phyloP scores from a whole-genome alignment of 2,329 filamentous ascomycete species.

The Venturia carpophila region DNA sequence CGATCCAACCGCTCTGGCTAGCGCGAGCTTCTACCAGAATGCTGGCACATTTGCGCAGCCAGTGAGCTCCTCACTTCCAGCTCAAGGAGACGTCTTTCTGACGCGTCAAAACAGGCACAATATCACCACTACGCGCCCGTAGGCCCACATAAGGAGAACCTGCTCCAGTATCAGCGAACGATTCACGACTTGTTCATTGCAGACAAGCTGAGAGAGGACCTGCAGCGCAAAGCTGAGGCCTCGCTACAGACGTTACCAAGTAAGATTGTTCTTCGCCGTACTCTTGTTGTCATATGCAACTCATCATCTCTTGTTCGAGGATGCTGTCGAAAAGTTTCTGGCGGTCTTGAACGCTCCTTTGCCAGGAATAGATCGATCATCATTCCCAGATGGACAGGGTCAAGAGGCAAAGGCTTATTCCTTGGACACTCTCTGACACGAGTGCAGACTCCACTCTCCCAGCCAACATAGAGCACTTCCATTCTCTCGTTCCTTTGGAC shows the following conservation, averaged over 20 bases:
- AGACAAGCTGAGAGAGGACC: constrained; percentile 76
- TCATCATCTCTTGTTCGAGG: neutral
- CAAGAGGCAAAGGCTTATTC: neutral
- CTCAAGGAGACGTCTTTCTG: neutral
- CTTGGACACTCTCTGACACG: neutral
- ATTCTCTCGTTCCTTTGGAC: constrained; percentile 85
- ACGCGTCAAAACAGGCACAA: constrained; percentile 50
- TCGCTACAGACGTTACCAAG: constrained; percentile 77
- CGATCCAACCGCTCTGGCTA: constrained; percentile 54
- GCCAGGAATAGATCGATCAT: neutral
- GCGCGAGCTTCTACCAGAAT: constrained; percentile 58
- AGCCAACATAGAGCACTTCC: constrained; percentile 72
- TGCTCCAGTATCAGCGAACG: constrained; percentile 76
- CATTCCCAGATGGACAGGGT: neutral
- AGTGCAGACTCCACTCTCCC: constrained; percentile 60
- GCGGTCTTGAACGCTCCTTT: neutral
- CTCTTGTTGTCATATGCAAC: neutral
- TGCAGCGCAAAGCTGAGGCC: constrained; percentile 82
- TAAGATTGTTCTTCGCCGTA: constrained; percentile 30
- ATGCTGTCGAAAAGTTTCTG: neutral
- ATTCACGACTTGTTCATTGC: constrained; percentile 89
- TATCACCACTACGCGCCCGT: constrained; percentile 91
- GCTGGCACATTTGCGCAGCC: constrained; percentile 50
- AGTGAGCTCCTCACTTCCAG: constrained; percentile 21
- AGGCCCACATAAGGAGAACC: constrained; percentile 71